These are phyloP conservation scores for Vitis rupestris DNA, from an alignment of 164 flowering plant genomes.

Conservation along the genomic window DNA sequence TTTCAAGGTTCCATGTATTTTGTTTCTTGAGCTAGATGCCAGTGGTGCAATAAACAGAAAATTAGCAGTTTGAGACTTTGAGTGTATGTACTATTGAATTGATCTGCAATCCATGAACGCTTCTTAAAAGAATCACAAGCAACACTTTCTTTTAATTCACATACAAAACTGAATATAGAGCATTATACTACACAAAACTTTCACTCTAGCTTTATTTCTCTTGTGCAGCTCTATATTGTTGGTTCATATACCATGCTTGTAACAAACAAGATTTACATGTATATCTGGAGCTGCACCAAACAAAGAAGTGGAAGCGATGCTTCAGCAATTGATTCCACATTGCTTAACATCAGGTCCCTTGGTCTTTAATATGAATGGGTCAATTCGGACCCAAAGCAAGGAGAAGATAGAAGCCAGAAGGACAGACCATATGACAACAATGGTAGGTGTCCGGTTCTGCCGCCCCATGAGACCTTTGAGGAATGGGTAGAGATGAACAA, in stretches of 20 bases:
- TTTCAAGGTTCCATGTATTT: background rate
- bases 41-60: background rate
- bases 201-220: constrained; percentile 21
- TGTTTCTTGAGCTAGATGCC: background rate
- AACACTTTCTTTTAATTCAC: constrained; percentile 8
- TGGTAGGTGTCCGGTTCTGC: constrained; percentile 89
- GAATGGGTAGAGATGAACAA: constrained; percentile 85
- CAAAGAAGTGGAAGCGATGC: background rate
- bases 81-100: background rate
- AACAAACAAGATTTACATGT: constrained; percentile 8
- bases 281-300: constrained; percentile 10
- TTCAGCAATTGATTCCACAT: constrained; percentile 84
- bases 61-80: background rate
- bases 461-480: constrained; percentile 91
- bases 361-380: constrained; percentile 75
- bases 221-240: constrained; percentile 19
- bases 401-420: constrained; percentile 92
- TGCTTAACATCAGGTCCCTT: constrained; percentile 76
- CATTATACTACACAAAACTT: constrained; percentile 25
- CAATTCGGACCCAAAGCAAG: constrained; percentile 85
- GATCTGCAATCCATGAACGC: background rate
- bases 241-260: constrained; percentile 9
- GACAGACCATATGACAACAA: constrained; percentile 83
- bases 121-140: background rate
- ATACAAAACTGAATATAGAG: constrained; percentile 26